Evolutionary conservation across 164 flowering plant species (phyloP).

Genomic region (Houttuynia cordata): DNA sequence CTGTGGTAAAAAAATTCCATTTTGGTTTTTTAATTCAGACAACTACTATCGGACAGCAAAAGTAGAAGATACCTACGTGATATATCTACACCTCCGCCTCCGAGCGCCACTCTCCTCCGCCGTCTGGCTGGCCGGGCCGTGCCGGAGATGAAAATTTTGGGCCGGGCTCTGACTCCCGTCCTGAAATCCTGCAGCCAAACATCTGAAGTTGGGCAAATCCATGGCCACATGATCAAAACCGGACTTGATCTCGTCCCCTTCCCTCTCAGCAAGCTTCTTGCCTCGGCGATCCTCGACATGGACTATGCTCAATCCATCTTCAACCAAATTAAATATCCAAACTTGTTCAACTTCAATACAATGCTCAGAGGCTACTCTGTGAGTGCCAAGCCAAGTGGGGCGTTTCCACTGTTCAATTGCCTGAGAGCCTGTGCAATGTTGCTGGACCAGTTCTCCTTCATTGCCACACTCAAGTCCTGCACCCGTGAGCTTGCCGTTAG

Average conservation of each 20-base stretch:
- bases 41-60: too few species aligned
- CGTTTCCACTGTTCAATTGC: conserved; percentile 17
- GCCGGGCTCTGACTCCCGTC: conserved; percentile 3
- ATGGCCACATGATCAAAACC: conserved; percentile 26
- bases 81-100: too few species aligned
- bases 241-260: conserved; percentile 19
- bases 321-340: conserved; percentile 15
- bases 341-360: conserved; percentile 33
- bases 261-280: conserved; percentile 33
- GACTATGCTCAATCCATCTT: conserved; percentile 27
- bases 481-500: too few species aligned
- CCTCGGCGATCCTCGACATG: conserved; percentile 15
- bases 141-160: too few species aligned
- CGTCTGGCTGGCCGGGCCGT: too few species aligned
- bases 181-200: conserved; percentile 14
- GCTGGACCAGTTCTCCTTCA: conserved; percentile 27
- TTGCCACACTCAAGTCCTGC: conserved; percentile 28
- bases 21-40: too few species aligned
- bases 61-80: too few species aligned
- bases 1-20: too few species aligned
- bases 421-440: conserved; percentile 17
- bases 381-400: conserved; percentile 14
- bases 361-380: conserved; percentile 27
- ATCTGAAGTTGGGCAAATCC: conserved; percentile 22
- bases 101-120: too few species aligned